phyloP scores from a whole-genome alignment of 176 grass and related monocot genomes.

The Melocanna baccifera region DNA sequence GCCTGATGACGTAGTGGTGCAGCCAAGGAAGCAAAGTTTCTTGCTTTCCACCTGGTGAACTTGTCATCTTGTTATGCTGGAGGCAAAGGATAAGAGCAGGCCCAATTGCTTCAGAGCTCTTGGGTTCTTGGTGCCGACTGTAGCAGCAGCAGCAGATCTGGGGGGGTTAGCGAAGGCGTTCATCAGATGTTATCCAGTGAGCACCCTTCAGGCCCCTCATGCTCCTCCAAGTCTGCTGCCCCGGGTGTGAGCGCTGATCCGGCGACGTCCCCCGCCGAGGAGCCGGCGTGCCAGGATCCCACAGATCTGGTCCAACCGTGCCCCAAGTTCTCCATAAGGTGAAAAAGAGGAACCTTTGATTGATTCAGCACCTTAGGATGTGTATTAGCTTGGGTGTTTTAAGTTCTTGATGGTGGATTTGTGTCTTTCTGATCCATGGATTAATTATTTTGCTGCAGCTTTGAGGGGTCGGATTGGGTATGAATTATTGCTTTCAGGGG shows the following conservation, averaged over 20 bases:
- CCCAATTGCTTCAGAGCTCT: constrained; percentile 72
- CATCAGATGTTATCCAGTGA: constrained; percentile 93
- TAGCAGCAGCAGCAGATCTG: constrained; percentile 43
- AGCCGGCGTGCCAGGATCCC: constrained; percentile 32
- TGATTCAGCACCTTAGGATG: constrained; percentile 26
- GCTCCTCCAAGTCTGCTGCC: constrained; percentile 57
- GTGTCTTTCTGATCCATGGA: constrained; percentile 18
- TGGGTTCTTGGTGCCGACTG: constrained; percentile 56
- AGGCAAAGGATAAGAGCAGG: constrained; percentile 70
- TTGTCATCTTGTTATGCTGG: constrained; percentile 71
- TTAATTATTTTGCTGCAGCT: constrained; percentile 46
- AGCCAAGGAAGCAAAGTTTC: constrained; percentile 26
- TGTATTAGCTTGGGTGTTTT: constrained; percentile 37
- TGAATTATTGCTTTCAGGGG: constrained; percentile 49
- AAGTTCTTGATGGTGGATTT: constrained; percentile 37
- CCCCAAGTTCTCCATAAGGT: constrained; percentile 94
- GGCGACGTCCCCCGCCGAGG: constrained; percentile 19
- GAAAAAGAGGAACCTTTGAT: constrained; percentile 36
- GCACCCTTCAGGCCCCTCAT: constrained; percentile 59
- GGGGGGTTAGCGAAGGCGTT: constrained; percentile 52
- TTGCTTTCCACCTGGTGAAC: constrained; percentile 49
- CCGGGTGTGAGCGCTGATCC: constrained; percentile 43
- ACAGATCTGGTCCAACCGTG: constrained; percentile 53
- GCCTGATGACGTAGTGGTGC: constrained; percentile 32
- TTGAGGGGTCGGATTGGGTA: constrained; percentile 37